Base-by-base conservation (phyloP, 805 yeast genomes). In the Wickerhamiella azymoides region DNA sequence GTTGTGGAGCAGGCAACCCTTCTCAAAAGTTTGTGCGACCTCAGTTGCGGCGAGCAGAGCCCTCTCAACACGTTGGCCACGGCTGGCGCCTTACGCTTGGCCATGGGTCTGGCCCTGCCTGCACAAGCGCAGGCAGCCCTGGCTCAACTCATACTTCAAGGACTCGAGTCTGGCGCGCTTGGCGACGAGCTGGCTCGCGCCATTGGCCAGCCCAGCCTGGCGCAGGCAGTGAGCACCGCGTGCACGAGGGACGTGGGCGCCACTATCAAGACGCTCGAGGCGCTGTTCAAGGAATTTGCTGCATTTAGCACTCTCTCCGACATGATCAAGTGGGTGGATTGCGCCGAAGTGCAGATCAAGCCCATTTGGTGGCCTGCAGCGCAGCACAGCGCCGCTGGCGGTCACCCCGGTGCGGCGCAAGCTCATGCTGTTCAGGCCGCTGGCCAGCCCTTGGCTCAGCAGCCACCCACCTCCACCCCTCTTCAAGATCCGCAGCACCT, bases 141-240 rank as follows among this genome's bases (percentile, higher is more conserved):
- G 2, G 30, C 38, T 16, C 41, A 36, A 16, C 16, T n/a, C 9
- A 14, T 45, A 4, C 28, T 45, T 11, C 24, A 21, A 10, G 27
- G 38, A 3, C 27, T 45, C 10, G 47, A 45, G 40, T 11, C 35
- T 11, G 47, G 47, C 7, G 28, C 44, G 10, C 32, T 45, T 10
- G 47, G 47, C 25, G 47, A 39, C 17, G 47, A 39, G 26, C 21
- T 45, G 21, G 39, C 47, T 2, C 45, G 45, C 2, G 28, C 33
- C n/a, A 36, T 19, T 27, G 36, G 40, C 36, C 18, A 17, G 17
- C 25, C 28, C 26, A 32, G 32, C 36, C 10, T 42, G 14, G 11
- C 17, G 18, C 39, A 36, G 9, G 27, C 36, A 14, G 28, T 36
- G 13, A 28, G 32, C n/a, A 42, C 28, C 6, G 45, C 39, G 14